Conservation (phyloP, 208 protist species). For the Acanthamoeba castellanii region DNA sequence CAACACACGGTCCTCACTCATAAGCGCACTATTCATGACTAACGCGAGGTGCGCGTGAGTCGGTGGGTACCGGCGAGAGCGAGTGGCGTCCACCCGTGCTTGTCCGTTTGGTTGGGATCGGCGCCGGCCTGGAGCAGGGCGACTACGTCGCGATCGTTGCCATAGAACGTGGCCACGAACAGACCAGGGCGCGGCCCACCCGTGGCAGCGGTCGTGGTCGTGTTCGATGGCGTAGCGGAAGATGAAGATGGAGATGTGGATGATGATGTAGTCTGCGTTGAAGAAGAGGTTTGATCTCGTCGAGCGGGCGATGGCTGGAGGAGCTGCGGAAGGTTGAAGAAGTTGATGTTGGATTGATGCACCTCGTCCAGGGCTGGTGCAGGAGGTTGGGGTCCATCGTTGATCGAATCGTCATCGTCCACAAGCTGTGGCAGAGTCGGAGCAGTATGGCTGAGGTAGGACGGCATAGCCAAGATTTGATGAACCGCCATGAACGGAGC, state of each 20-base stretch:
- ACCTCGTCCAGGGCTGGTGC: neutral
- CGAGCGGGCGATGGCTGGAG: neutral
- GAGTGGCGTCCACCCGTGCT: slow-evolving; percentile 43
- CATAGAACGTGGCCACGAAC: slow-evolving; percentile 62
- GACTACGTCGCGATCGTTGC: slow-evolving; percentile 31
- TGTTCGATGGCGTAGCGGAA: neutral
- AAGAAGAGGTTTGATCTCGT: neutral
- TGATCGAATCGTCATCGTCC: neutral
- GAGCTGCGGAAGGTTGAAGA: neutral
- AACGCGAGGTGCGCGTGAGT: neutral
- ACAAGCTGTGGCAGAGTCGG: neutral
- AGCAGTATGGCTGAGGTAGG: neutral
- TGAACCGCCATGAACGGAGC: neutral
- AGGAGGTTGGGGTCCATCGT: neutral
- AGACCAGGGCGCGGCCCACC: neutral
- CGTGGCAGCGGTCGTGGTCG: neutral
- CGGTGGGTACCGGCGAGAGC: slow-evolving; percentile 10
- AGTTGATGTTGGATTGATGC: slow-evolving; percentile 28
- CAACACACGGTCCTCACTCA: neutral
- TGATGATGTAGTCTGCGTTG: neutral
- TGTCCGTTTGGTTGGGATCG: slow-evolving; percentile 30
- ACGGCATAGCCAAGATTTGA: slow-evolving; percentile 9
- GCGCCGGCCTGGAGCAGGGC: slow-evolving; percentile 31
- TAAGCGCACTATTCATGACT: no score
- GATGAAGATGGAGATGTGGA: neutral